Base-by-base conservation (phyloP, 352 stramenopile species). In the Globisporangium middletonii region DNA sequence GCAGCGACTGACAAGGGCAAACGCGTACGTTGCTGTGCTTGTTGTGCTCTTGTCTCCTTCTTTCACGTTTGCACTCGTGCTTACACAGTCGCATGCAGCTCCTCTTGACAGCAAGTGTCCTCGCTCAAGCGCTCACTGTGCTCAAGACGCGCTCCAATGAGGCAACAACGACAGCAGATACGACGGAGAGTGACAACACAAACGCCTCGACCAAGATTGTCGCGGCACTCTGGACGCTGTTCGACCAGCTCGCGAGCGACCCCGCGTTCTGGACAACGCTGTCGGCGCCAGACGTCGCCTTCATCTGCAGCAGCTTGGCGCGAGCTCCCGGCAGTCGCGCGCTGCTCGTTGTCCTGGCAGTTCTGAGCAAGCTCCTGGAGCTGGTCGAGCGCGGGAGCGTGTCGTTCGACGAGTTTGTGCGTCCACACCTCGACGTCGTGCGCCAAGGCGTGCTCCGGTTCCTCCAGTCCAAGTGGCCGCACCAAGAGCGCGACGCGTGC, bases 401-500 rank as follows among this genome's bases (percentile, higher is more conserved):
- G 1, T 65, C 75, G 4, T 65, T 70, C 26, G 77, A 38, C 33
- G 6, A 85, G 37, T 60, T 88, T 9, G 57, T 88, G 4, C 83
- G 65, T 18, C 80, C 79, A 4, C 75, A 81, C 41, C 62, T 91
- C 13, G 76, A 67, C 27, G 72, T 82, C 52, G 68, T 93, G 30
- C 79, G 80, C 1, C 71, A 71, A 0, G 83, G 80, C 1, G 65
- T 88, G 0, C 63, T 87, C 18, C 75, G 68, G 13, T 89, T 91
- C 57, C 35, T 93, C 48, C 80, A 79, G 19, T 55, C 69, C 7
- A 91, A 93, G 30, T 91, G 79, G 80, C 71, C 75, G 2, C 65
- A 83, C 45, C 83, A 89, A 35, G 79, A 91, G 53, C 80, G 77
- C 4, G 80, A 93, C 51, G 65, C 79, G 53, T 89, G 77, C 28